Percentiles rank a stretch among this genome's conserved stretches.
phyloP scores from a whole-genome alignment of 441 rosid genomes.

The Pelargonium australe region DNA sequence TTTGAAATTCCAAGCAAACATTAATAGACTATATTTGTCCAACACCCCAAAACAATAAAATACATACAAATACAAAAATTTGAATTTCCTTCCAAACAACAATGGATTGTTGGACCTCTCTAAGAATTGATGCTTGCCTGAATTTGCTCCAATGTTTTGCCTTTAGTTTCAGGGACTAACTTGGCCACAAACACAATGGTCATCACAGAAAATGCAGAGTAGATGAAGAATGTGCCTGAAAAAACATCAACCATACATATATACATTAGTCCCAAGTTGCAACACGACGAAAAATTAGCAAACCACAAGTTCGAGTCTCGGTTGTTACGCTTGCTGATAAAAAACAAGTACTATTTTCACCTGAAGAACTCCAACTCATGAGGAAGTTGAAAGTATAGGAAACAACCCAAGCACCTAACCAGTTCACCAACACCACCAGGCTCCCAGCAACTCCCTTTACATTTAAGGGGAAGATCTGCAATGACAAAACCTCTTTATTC shows the following conservation, averaged over 20 bases:
- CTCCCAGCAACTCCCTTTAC: conserved; percentile 83
- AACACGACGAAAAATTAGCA: background rate
- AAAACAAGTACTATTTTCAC: conserved; percentile 20
- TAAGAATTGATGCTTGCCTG: conserved; percentile 57
- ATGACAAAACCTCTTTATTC: background rate
- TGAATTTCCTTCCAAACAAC: too few relatives aligned
- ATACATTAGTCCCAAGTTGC: background rate
- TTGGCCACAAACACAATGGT: conserved; percentile 68
- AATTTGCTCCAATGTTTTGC: conserved; percentile 83
- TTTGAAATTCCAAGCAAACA: too few relatives aligned
- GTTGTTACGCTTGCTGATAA: background rate
- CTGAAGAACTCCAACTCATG: conserved; percentile 70
- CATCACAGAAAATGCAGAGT: conserved; percentile 52
- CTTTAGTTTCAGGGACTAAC: conserved; percentile 83
- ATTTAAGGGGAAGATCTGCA: conserved; percentile 81
- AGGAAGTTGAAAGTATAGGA: conserved; percentile 85
- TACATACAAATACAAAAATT: too few relatives aligned
- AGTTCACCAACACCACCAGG: conserved; percentile 79
- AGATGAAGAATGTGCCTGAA: conserved; percentile 74
- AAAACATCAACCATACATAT: background rate
- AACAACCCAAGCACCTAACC: conserved; percentile 88
- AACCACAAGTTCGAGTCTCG: too few relatives aligned
- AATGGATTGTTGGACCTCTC: background rate
- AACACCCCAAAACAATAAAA: too few relatives aligned
- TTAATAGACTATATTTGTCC: too few relatives aligned